These are phyloP conservation scores for Panicum virgatum DNA, from an alignment of 202 grass and related monocot species.

Conservation along the genomic window DNA sequence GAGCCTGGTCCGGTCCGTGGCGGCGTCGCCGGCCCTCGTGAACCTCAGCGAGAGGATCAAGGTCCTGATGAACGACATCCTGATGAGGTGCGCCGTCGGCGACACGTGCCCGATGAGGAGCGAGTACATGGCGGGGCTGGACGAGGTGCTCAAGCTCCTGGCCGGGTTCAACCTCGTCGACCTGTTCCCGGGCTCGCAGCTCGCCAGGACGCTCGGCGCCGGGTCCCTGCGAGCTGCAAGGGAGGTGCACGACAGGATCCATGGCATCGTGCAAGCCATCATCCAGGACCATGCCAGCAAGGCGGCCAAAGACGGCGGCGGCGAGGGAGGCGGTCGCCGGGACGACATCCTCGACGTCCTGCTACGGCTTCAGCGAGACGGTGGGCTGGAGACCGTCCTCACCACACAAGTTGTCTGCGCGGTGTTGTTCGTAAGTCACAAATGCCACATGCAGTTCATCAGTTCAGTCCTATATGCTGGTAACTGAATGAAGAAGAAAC, in stretches of 20 bases:
- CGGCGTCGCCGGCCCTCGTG: not conserved
- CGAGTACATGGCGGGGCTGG: not conserved
- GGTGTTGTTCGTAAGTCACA: conserved; percentile 33
- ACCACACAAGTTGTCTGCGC: conserved; percentile 26
- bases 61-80: conserved; percentile 24
- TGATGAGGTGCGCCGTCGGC: conserved; percentile 11
- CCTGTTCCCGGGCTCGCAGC: conserved; percentile 21
- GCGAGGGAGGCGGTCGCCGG: not conserved
- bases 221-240: not conserved
- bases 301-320: no score
- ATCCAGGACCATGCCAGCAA: conserved; percentile 28
- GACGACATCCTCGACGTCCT: conserved; percentile 24
- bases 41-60: not conserved
- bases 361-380: conserved; percentile 20
- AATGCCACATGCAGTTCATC: no score
- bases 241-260: conserved; percentile 24
- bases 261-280: conserved; percentile 34
- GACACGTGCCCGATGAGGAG: conserved; percentile 10
- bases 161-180: conserved; percentile 30
- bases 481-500: not conserved
- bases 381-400: conserved; percentile 15
- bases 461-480: no score
- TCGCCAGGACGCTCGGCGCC: conserved; percentile 6
- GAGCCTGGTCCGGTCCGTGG: not conserved
- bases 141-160: not conserved